These are phyloP conservation scores for Jasminum sambac DNA, from an alignment of 257 asterid genomes.

Conservation along the genomic window DNA sequence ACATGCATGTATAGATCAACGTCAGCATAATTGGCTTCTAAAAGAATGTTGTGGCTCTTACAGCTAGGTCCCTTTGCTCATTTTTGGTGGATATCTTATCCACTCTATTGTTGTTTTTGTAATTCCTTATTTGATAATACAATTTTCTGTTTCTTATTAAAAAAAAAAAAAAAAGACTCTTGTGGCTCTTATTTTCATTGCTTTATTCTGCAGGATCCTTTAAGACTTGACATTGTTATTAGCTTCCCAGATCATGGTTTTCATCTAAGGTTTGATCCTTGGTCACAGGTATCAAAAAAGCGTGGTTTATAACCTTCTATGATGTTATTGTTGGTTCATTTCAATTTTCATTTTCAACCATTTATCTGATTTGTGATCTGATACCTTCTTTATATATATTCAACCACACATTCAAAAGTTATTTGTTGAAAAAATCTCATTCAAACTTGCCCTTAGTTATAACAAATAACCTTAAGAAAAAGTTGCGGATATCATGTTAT, in stretches of 20 bases:
- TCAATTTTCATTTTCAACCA: not conserved
- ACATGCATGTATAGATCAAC: not conserved
- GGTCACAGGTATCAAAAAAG: constrained; percentile 71
- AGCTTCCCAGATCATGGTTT: constrained; percentile 94
- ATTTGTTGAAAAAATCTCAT: too few relatives aligned
- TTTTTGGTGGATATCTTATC: too few relatives aligned
- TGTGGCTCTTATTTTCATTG: constrained; percentile 16
- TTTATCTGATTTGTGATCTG: too few relatives aligned
- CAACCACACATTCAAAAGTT: too few relatives aligned
- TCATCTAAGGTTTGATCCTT: constrained; percentile 86
- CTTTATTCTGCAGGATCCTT: constrained; percentile 61
- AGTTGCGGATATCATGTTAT: too few relatives aligned
- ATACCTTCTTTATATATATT: too few relatives aligned
- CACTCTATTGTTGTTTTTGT: too few relatives aligned
- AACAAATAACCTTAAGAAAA: too few relatives aligned
- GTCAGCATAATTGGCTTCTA: not conserved
- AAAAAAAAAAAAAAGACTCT: not conserved
- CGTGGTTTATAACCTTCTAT: not conserved
- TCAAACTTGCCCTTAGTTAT: too few relatives aligned
- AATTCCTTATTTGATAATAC: too few relatives aligned
- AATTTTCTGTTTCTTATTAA: too few relatives aligned
- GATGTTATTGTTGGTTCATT: not conserved
- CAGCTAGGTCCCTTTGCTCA: too few relatives aligned
- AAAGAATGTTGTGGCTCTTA: constrained; percentile 11
- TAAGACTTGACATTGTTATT: constrained; percentile 75